Evolutionary conservation across 2,329 filamentous ascomycete species (phyloP), one percentile per base, ranked within the genome.

Genomic region (Metarhizium anisopliae): DNA sequence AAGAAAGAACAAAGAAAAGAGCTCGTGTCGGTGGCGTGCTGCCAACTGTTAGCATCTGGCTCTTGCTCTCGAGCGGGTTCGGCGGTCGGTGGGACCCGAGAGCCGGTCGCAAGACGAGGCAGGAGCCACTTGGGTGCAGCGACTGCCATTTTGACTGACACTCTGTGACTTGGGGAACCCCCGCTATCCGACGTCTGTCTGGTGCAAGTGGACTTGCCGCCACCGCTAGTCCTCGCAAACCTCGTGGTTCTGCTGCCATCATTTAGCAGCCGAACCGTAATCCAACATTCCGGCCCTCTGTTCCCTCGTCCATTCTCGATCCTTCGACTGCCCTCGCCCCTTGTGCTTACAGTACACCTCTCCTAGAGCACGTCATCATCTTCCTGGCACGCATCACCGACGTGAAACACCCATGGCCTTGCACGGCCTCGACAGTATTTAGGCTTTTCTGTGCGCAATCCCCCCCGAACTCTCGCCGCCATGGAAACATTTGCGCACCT

Each of bases 321-420:
- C 18, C 29, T 51, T 47, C 18, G 7, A 45, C 5, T 30, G 20
- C 42, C 14, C 20, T 55, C 25, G 11, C 20, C 6, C 40, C 42
- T 20, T 7, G 6, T 32, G 35, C 16, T 25, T 30, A 32, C 45
- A 18, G 13, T 47, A 45, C 40, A 35, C n/a, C 45, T 25, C 20
- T 20, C 45, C 36, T 6, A 35, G 30, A 57, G 56, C 56, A 55
- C 56, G 56, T 50, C 53, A 57, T 57, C 47, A 40, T 16, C 30
- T 16, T 16, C 25, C 25, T 47, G 38, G 50, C 50, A 49, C 50
- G 53, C 32, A 53, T 49, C 53, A 53, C 42, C 4, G 11, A 7
- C 43, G 42, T 40, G 35, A 52, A 55, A 29, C 43, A 30, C 35
- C 53, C 53, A 55, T 47, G 16, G 53, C 50, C 29, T 40, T 29